These are phyloP conservation scores for Pythium rishiriense DNA, from an alignment of 352 stramenopile species.

Conservation along the genomic window DNA sequence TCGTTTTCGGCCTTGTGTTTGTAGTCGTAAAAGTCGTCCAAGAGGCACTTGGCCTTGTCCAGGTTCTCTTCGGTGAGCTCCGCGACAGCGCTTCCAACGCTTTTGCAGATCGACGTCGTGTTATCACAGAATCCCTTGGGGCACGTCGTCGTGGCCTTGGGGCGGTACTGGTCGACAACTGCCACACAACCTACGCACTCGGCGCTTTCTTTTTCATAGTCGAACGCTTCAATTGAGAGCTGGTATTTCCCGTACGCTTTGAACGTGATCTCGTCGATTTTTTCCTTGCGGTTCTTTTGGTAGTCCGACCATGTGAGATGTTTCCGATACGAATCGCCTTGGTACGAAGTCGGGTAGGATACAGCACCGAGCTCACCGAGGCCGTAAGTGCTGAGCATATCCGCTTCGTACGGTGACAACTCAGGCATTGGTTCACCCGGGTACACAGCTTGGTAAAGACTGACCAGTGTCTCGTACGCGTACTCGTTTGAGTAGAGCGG, in stretches of 20 bases:
- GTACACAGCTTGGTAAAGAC: background rate
- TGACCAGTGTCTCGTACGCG: conserved; percentile 1
- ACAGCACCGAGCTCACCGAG: background rate
- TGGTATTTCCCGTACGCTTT: conserved; percentile 53
- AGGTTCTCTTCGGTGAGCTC: conserved; percentile 42
- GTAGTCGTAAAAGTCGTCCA: conserved; percentile 45
- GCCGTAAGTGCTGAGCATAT: conserved; percentile 9
- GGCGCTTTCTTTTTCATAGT: conserved; percentile 40
- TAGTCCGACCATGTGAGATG: conserved; percentile 56
- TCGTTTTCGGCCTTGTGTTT: conserved; percentile 48
- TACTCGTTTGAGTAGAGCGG: conserved; percentile 4
- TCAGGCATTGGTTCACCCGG: background rate
- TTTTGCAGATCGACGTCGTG: conserved; percentile 10
- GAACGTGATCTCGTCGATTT: conserved; percentile 49
- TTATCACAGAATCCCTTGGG: conserved; percentile 42
- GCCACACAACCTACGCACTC: conserved; percentile 54
- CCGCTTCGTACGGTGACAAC: background rate
- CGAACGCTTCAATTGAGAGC: conserved; percentile 47
- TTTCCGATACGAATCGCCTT: background rate
- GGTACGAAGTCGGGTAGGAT: background rate
- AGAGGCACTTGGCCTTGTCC: conserved; percentile 21
- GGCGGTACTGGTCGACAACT: conserved; percentile 56
- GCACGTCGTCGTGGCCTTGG: conserved; percentile 38
- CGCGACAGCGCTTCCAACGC: conserved; percentile 14
- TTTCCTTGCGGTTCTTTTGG: conserved; percentile 34